Conservation (phyloP, 768 basidiomycete genomes). For the Boletus sp. region DNA sequence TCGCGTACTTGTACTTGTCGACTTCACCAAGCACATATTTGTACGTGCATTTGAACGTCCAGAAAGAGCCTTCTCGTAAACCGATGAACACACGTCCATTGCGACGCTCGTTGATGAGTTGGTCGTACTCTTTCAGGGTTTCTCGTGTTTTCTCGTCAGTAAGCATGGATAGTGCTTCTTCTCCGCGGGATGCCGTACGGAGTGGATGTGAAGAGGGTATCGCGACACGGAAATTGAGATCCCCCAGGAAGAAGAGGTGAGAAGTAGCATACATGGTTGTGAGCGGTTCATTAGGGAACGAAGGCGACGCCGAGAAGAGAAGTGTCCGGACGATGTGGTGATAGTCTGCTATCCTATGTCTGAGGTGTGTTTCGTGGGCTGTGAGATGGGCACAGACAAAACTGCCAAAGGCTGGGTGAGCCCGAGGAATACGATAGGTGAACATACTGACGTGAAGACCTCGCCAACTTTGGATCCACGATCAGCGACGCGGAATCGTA, state of each 20-base stretch:
- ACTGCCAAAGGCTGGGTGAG: constrained; percentile 38
- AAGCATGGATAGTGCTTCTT: constrained; percentile 42
- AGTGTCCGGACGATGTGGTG: constrained; percentile 77
- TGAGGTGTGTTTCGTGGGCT: constrained; percentile 68
- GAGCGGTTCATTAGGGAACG: constrained; percentile 35
- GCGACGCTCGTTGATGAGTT: constrained; percentile 60
- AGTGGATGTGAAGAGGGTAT: constrained; percentile 56
- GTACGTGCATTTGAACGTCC: constrained; percentile 88
- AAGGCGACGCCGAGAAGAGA: constrained; percentile 62
- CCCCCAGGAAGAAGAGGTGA: constrained; percentile 91
- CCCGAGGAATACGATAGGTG: neutral
- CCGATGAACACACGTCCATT: constrained; percentile 69
- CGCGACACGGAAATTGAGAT: constrained; percentile 88
- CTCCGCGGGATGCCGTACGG: constrained; percentile 30
- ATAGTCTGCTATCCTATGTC: constrained; percentile 72
- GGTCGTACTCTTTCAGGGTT: constrained; percentile 68
- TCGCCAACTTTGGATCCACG: constrained; percentile 62
- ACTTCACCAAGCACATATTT: constrained; percentile 82
- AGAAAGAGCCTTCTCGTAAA: constrained; percentile 83
- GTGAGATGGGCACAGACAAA: constrained; percentile 94
- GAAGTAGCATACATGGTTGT: constrained; percentile 81
- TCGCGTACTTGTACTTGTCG: constrained; percentile 72
- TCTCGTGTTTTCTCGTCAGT: constrained; percentile 53
- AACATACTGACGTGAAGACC: constrained; percentile 71
- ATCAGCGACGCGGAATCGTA: constrained; percentile 72